Percentiles rank a stretch among this genome's conserved stretches.
Conservation (phyloP, 139 green algal species). For the Chlamydomonas sp. region DNA sequence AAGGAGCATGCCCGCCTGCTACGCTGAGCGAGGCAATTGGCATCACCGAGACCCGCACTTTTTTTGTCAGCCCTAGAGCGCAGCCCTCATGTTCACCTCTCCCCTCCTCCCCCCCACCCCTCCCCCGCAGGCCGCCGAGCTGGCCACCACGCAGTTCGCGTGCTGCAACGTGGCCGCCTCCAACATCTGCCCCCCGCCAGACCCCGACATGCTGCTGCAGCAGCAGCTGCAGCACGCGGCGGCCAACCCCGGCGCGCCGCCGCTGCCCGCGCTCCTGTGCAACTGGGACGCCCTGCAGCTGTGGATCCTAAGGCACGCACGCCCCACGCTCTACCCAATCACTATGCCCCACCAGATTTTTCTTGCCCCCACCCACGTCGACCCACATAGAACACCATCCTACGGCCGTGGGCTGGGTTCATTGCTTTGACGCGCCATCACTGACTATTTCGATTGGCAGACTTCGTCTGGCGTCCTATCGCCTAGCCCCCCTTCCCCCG, state of each 20-base stretch:
- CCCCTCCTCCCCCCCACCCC: background rate
- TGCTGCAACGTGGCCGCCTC: constrained; percentile 47
- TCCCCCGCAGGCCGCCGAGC: constrained; percentile 53
- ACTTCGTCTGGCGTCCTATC: background rate
- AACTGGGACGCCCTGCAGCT: constrained; percentile 81
- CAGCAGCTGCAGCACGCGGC: constrained; percentile 8
- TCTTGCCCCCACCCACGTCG: too few species aligned
- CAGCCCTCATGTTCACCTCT: too few species aligned
- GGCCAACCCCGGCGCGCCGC: background rate
- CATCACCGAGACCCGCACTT: too few species aligned
- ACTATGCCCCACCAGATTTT: too few species aligned
- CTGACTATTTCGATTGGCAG: background rate
- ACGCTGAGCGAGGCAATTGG: too few species aligned
- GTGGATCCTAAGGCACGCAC: constrained; percentile 84
- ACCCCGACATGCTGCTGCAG: background rate
- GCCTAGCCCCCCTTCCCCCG: background rate
- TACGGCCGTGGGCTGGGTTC: too few species aligned
- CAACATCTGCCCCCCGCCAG: constrained; percentile 48
- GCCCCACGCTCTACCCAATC: background rate
- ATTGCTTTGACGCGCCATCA: too few species aligned
- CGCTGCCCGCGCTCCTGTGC: constrained; percentile 53
- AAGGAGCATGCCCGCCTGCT: too few species aligned
- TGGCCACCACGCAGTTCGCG: constrained; percentile 46
- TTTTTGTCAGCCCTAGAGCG: too few species aligned
- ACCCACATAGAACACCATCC: too few species aligned